Conservation (phyloP, 345 rosid species). For the Lepidium africanum region DNA sequence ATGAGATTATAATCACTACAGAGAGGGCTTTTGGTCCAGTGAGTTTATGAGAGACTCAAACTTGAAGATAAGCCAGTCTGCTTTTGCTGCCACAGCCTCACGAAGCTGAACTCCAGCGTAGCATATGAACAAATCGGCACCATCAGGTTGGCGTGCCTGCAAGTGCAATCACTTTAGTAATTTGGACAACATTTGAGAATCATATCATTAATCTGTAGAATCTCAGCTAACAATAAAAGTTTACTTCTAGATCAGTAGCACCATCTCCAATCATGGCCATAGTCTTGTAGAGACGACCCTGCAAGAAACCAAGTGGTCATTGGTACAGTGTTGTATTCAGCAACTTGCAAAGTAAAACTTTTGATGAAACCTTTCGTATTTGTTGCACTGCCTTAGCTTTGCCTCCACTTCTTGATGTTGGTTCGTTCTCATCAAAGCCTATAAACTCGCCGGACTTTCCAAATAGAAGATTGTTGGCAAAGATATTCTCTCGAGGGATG, state of each 20-base stretch:
- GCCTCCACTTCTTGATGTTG: slow-evolving; percentile 96
- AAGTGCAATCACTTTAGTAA: not conserved
- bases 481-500: slow-evolving; percentile 69
- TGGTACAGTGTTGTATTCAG: slow-evolving; percentile 4
- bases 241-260: slow-evolving; percentile 94
- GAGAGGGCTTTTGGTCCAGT: slow-evolving; percentile 27
- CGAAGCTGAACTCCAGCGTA: slow-evolving; percentile 84
- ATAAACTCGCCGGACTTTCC: slow-evolving; percentile 63
- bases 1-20: too few relatives aligned
- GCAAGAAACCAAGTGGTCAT: slow-evolving; percentile 10
- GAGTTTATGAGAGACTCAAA: slow-evolving; percentile 53
- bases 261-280: slow-evolving; percentile 98
- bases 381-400: slow-evolving; percentile 89
- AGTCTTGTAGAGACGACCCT: slow-evolving; percentile 65
- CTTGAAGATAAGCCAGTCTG: slow-evolving; percentile 80
- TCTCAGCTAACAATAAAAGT: not conserved
- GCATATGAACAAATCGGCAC: slow-evolving; percentile 81
- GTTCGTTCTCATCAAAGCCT: slow-evolving; percentile 79
- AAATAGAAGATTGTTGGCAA: slow-evolving; percentile 82
- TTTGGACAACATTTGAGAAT: not conserved
- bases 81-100: slow-evolving; percentile 73
- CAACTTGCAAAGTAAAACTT: not conserved
- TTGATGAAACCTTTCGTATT: slow-evolving; percentile 55
- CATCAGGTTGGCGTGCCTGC: slow-evolving; percentile 82
- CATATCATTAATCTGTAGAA: not conserved